Evolutionary conservation across 2,329 filamentous ascomycete species (phyloP).

Genomic region (Paracorniculantispora psalliotae): DNA sequence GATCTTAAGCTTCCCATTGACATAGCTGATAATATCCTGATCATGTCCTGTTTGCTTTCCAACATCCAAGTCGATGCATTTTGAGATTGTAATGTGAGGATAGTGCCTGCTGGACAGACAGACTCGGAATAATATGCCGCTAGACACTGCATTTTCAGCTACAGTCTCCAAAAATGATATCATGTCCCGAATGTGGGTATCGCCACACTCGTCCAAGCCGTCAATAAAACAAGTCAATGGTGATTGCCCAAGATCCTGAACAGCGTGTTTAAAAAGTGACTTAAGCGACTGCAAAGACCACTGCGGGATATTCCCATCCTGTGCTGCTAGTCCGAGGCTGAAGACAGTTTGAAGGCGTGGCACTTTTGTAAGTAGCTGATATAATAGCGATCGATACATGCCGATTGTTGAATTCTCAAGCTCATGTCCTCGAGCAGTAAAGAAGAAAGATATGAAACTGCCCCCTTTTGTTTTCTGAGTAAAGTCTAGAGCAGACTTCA

Average conservation of each 20-base stretch:
- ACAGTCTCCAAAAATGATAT: conserved; percentile 36
- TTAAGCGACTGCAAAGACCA: background rate
- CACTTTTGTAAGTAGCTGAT: conserved; percentile 34
- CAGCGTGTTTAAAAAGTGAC: background rate
- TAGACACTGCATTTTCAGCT: conserved; percentile 21
- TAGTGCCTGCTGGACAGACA: conserved; percentile 47
- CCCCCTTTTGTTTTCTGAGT: conserved; percentile 14
- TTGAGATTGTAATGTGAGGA: conserved; percentile 33
- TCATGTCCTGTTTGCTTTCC: conserved; percentile 24
- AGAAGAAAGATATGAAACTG: conserved; percentile 40
- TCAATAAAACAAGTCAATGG: conserved; percentile 26
- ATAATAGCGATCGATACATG: conserved; percentile 44
- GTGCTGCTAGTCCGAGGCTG: background rate
- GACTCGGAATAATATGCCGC: conserved; percentile 22
- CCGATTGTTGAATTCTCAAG: conserved; percentile 41
- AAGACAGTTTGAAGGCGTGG: conserved; percentile 16
- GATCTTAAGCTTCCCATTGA: conserved; percentile 12
- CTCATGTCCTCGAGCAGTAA: conserved; percentile 39
- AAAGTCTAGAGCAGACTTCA: conserved; percentile 35
- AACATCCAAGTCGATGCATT: conserved; percentile 21
- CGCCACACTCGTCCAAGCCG: conserved; percentile 45
- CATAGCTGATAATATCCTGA: conserved; percentile 21
- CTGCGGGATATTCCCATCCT: no score
- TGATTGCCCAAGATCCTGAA: conserved; percentile 14
- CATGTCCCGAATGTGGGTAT: conserved; percentile 37